phyloP scores from a whole-genome alignment of 805 yeast genomes.

The Trichomonascus vanleenenianus region DNA sequence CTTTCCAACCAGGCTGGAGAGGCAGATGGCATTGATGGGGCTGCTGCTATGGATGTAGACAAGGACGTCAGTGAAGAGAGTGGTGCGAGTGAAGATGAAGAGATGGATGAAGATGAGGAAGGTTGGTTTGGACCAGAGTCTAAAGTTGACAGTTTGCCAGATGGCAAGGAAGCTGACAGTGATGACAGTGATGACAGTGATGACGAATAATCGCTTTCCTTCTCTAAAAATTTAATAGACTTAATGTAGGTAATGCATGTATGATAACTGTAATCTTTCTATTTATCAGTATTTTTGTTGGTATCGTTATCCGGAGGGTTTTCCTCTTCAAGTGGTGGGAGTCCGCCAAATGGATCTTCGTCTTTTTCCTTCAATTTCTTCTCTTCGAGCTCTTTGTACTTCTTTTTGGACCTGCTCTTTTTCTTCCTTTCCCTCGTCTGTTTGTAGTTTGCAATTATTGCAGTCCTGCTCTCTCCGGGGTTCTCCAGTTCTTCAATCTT shows the following conservation, averaged over 20 bases:
- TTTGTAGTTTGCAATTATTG: slow-evolving; percentile 25
- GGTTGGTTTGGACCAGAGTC: slow-evolving; percentile 28
- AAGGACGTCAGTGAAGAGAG: slow-evolving; percentile 18
- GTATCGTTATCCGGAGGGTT: too few species aligned
- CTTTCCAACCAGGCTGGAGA: slow-evolving; percentile 8
- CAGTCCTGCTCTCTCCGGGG: slow-evolving; percentile 26
- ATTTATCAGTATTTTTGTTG: not conserved
- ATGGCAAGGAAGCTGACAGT: slow-evolving; percentile 6
- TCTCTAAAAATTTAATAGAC: slow-evolving; percentile 37
- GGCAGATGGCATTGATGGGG: not conserved
- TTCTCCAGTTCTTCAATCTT: slow-evolving; percentile 29
- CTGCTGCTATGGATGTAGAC: slow-evolving; percentile 1
- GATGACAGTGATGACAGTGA: slow-evolving; percentile 4
- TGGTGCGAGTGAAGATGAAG: slow-evolving; percentile 29
- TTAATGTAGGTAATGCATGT: not conserved
- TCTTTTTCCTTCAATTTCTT: slow-evolving; percentile 6
- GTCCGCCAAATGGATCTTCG: not conserved
- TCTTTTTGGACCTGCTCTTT: slow-evolving; percentile 24
- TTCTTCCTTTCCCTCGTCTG: slow-evolving; percentile 29
- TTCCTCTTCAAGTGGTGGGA: not conserved
- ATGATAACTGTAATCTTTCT: not conserved
- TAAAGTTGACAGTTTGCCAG: not conserved
- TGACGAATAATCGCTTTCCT: not conserved
- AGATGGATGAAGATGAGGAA: slow-evolving; percentile 29
- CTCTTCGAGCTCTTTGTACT: slow-evolving; percentile 17